Evolutionary conservation across 306 rosid genomes (phyloP).

Genomic region (Neltuma alba): DNA sequence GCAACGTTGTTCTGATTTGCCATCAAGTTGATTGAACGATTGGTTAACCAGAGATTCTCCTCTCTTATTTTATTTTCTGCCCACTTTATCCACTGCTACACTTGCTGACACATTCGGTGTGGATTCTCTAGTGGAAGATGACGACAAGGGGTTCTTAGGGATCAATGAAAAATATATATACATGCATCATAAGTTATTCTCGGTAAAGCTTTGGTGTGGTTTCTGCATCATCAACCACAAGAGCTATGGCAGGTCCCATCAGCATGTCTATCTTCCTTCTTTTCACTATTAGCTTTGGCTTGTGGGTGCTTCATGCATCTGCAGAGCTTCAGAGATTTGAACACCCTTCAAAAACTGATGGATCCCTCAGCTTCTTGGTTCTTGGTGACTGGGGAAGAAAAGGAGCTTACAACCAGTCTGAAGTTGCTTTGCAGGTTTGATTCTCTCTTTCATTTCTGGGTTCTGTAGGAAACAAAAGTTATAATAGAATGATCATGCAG

Average conservation of each 20-base stretch:
- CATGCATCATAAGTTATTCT: neutral
- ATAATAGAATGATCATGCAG: neutral
- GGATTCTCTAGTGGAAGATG: neutral
- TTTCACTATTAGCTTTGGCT: conserved; percentile 30
- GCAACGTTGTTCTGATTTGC: neutral
- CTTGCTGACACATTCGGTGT: neutral
- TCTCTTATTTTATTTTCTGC: neutral
- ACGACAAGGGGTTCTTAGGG: neutral
- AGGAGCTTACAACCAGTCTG: conserved; percentile 57
- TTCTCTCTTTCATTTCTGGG: neutral
- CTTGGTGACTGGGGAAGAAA: conserved; percentile 66
- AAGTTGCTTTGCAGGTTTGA: conserved; percentile 54
- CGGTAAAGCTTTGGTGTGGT: neutral
- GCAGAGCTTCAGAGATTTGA: conserved; percentile 49
- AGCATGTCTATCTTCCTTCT: conserved; percentile 23
- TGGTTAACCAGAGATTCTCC: neutral
- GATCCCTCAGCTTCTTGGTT: conserved; percentile 57
- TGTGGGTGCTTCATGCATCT: conserved; percentile 36
- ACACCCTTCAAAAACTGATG: conserved; percentile 44
- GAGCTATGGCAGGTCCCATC: conserved; percentile 30
- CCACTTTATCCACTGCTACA: neutral
- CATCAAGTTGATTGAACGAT: neutral
- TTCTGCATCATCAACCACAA: neutral
- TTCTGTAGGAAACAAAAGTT: neutral
- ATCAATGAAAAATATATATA: neutral